Evolutionary conservation across 176 grass and related monocot genomes (phyloP).

Genomic region (Carex myosuroides): DNA sequence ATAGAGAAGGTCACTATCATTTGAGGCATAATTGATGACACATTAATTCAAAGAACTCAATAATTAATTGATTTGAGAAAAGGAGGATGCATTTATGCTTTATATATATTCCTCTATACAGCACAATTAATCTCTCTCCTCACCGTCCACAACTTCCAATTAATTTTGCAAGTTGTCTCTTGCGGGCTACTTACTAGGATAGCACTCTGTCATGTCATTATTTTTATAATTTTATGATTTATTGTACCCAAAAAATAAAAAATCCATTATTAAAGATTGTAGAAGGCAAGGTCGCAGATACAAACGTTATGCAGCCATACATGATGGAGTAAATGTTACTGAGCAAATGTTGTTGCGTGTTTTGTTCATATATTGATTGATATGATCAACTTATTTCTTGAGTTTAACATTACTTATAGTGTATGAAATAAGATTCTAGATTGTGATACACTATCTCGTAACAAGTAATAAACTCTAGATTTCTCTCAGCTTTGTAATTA

Average conservation of each 20-base stretch:
- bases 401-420: no score
- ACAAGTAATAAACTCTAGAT: no score
- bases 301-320: background rate
- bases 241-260: background rate
- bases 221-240: background rate
- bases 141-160: background rate
- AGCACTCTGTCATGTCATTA: slow-evolving; percentile 12
- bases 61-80: slow-evolving; percentile 21
- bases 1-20: background rate
- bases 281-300: background rate
- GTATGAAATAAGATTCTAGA: no score
- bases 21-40: background rate
- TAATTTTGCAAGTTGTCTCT: background rate
- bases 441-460: no score
- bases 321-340: no score
- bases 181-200: slow-evolving; percentile 8
- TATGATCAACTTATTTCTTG: no score
- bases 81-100: background rate
- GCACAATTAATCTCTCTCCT: background rate
- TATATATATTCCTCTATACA: background rate
- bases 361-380: no score
- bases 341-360: no score
- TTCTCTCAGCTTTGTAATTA: no score
- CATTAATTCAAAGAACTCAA: background rate
- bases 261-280: background rate